Evolutionary conservation across 2,329 filamentous ascomycete species (phyloP).

Genomic region (Ophiocordyceps camponoti-saundersi): DNA sequence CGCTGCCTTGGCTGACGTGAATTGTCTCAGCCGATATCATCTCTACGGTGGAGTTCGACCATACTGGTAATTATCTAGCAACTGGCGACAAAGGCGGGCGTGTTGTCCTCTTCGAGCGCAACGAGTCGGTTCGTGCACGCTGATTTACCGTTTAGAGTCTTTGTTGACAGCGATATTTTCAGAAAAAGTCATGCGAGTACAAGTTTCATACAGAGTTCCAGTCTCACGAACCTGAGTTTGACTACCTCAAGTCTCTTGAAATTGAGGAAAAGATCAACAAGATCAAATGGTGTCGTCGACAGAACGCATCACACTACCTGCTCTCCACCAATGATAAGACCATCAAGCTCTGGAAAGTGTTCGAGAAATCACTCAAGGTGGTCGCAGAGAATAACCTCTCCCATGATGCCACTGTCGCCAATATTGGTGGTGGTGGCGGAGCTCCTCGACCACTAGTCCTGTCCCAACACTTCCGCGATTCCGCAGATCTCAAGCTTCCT

Average conservation of each 20-base stretch:
- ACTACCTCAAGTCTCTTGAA: constrained; percentile 96
- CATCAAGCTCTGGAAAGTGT: constrained; percentile 99
- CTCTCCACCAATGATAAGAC: constrained; percentile 99
- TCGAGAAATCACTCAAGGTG: constrained; percentile 97
- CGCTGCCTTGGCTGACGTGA: constrained; percentile 3
- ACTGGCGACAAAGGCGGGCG: constrained; percentile 82
- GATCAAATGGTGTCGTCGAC: constrained; percentile 98
- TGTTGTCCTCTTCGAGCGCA: constrained; percentile 77
- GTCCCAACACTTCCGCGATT: constrained; percentile 59
- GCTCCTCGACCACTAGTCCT: constrained; percentile 51
- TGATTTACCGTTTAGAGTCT: background rate
- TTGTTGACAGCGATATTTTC: constrained; percentile 1
- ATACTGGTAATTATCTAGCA: constrained; percentile 76
- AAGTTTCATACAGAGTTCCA: constrained; percentile 99
- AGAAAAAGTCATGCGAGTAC: constrained; percentile 99
- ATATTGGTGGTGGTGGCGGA: constrained; percentile 58
- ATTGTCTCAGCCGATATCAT: constrained; percentile 61
- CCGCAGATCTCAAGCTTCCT: constrained; percentile 77
- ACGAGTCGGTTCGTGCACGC: constrained; percentile 62
- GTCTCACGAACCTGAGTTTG: constrained; percentile 97
- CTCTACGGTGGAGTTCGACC: constrained; percentile 80
- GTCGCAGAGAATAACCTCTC: constrained; percentile 98
- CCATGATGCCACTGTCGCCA: constrained; percentile 72
- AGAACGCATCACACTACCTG: constrained; percentile 96
- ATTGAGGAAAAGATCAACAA: constrained; percentile 99